Percentiles rank a stretch among this genome's conserved stretches.
Conservation (phyloP, 2,329 filamentous ascomycete genomes). For the Elsinoe perseae region DNA sequence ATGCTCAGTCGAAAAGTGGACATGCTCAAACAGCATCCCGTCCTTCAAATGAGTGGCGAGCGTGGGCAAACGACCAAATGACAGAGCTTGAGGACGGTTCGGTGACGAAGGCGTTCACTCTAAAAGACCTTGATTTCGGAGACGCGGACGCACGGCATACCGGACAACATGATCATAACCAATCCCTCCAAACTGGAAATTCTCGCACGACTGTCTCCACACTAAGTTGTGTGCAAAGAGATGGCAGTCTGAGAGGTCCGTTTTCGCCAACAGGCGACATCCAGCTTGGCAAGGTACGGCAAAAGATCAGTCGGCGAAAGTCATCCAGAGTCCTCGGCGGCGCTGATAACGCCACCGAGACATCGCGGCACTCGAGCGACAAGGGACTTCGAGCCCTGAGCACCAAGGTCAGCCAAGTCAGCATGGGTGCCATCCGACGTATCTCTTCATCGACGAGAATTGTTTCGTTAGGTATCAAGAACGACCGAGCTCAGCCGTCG, state of each 20-base stretch:
- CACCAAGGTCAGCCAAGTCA: not conserved
- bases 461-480: not conserved
- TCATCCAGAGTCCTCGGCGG: not conserved
- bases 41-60: slow-evolving; percentile 40
- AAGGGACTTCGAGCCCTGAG: not conserved
- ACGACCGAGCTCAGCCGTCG: not conserved
- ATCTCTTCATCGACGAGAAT: slow-evolving; percentile 6
- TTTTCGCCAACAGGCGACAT: not conserved
- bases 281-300: not conserved
- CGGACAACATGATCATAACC: not conserved
- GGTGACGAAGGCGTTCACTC: slow-evolving; percentile 26
- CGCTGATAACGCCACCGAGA: not conserved
- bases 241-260: not conserved
- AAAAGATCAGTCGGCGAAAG: not conserved
- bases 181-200: not conserved
- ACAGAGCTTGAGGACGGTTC: slow-evolving; percentile 29
- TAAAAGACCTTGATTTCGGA: slow-evolving; percentile 17
- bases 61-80: slow-evolving; percentile 41
- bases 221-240: not conserved
- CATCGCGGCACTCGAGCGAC: not conserved
- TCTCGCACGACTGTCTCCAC: not conserved
- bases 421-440: slow-evolving; percentile 6
- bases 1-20: slow-evolving; percentile 23
- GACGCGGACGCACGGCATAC: not conserved
- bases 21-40: slow-evolving; percentile 21